Evolutionary conservation across 1,284 basidiomycete species (phyloP).

Genomic region (Lentinus polychrous): DNA sequence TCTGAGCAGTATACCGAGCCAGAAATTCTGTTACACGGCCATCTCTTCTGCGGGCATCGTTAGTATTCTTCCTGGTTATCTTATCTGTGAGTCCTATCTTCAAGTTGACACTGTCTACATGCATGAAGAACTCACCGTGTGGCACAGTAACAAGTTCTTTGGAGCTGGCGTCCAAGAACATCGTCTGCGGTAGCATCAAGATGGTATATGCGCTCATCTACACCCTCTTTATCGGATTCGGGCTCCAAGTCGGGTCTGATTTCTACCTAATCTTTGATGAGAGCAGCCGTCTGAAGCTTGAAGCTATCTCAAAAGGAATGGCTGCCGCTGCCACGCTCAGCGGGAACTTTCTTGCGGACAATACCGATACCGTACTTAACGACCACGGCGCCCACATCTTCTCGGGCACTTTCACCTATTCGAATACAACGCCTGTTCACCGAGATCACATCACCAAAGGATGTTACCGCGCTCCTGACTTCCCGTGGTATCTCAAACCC

Average conservation of each 20-base stretch:
- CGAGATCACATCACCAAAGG: constrained; percentile 48
- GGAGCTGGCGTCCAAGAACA: constrained; percentile 84
- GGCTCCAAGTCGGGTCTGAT: constrained; percentile 84
- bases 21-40: constrained; percentile 82
- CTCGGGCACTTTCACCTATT: constrained; percentile 72
- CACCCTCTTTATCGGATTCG: constrained; percentile 85
- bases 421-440: constrained; percentile 40
- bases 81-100: constrained; percentile 55
- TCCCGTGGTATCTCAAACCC: constrained; percentile 74
- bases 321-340: constrained; percentile 43
- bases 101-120: constrained; percentile 14
- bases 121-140: no score
- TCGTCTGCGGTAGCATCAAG: constrained; percentile 81
- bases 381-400: constrained; percentile 38
- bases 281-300: constrained; percentile 46
- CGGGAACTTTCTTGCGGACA: constrained; percentile 64
- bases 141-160: constrained; percentile 83
- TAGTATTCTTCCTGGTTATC: constrained; percentile 76
- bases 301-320: constrained; percentile 43
- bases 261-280: constrained; percentile 76
- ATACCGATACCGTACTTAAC: constrained; percentile 34
- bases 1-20: constrained; percentile 64
- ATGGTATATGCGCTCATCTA: constrained; percentile 90
- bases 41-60: constrained; percentile 82
- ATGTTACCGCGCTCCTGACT: constrained; percentile 59